Conservation (phyloP, 495 filamentous ascomycete genomes). For the Xylaria grammica region DNA sequence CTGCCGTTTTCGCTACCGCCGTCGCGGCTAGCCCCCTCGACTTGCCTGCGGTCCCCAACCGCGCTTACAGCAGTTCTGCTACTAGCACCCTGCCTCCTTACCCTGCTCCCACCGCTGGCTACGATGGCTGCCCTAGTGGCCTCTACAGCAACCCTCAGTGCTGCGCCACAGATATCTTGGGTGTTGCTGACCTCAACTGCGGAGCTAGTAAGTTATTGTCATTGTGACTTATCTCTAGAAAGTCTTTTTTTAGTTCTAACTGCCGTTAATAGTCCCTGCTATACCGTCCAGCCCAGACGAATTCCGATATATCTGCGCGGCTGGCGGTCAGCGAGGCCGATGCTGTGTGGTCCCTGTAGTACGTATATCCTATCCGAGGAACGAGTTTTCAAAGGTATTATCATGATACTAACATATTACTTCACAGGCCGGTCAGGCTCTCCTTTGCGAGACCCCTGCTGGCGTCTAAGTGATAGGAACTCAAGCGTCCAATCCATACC, state of each 20-base stretch:
- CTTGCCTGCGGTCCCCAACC: background rate
- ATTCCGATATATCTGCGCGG: constrained; percentile 19
- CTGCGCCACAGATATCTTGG: constrained; percentile 50
- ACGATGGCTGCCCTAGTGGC: constrained; percentile 20
- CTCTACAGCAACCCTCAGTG: constrained; percentile 38
- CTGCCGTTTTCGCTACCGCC: constrained; percentile 13
- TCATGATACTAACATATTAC: background rate
- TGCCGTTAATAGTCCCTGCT: background rate
- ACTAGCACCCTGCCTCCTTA: constrained; percentile 8
- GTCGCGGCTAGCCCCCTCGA: constrained; percentile 15
- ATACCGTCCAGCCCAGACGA: constrained; percentile 7
- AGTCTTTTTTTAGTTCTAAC: background rate
- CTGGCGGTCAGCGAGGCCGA: constrained; percentile 15
- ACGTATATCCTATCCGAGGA: background rate
- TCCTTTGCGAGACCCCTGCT: constrained; percentile 21
- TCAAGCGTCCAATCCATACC: no score
- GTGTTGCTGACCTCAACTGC: constrained; percentile 50
- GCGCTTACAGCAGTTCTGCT: constrained; percentile 3
- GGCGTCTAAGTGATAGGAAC: constrained; percentile 6
- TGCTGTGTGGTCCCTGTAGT: constrained; percentile 27
- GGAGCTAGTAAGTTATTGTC: constrained; percentile 42
- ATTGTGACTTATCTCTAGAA: constrained; percentile 21
- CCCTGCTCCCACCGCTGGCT: background rate
- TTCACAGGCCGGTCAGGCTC: constrained; percentile 14
- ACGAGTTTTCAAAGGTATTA: no score